Conservation (phyloP, 768 basidiomycete genomes). For the Hortiboletus campestris region DNA sequence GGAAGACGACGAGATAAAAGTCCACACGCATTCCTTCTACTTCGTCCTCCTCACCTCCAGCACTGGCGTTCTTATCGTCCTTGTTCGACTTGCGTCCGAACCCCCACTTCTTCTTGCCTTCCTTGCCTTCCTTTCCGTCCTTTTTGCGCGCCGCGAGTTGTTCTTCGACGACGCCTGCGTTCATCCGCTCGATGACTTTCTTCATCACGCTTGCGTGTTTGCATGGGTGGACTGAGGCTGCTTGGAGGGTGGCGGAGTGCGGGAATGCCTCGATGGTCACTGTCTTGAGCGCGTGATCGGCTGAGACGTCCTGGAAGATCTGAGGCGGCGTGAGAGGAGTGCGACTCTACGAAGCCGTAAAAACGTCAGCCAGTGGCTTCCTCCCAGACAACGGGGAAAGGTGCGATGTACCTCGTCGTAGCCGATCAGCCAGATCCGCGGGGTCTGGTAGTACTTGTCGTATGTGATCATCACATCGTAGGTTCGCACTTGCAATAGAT, state of each 20-base stretch:
- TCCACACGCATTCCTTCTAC: constrained; percentile 96
- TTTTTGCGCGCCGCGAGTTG: constrained; percentile 68
- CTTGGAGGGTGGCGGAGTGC: constrained; percentile 81
- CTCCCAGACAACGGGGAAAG: background rate
- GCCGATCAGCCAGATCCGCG: constrained; percentile 95
- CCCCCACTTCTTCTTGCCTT: constrained; percentile 77
- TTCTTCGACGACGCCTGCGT: constrained; percentile 79
- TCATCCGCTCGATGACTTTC: constrained; percentile 99
- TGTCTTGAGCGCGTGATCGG: constrained; percentile 97
- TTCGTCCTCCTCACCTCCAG: constrained; percentile 43
- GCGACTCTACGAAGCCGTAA: constrained; percentile 58
- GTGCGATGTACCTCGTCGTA: constrained; percentile 82
- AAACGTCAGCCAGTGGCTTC: background rate
- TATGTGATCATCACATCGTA: constrained; percentile 99
- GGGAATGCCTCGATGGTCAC: constrained; percentile 98
- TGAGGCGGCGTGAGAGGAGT: constrained; percentile 83
- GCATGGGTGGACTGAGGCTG: constrained; percentile 96
- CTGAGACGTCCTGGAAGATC: constrained; percentile 96
- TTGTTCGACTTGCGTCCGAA: constrained; percentile 71
- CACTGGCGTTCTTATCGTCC: constrained; percentile 42
- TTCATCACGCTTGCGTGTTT: constrained; percentile 99
- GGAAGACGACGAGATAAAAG: constrained; percentile 96
- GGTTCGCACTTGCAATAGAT: constrained; percentile 91
- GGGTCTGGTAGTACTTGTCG: constrained; percentile 99
- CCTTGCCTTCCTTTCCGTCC: constrained; percentile 48